Evolutionary conservation across 2,329 filamentous ascomycete genomes (phyloP).

Genomic region (Cladorrhinum sp.): DNA sequence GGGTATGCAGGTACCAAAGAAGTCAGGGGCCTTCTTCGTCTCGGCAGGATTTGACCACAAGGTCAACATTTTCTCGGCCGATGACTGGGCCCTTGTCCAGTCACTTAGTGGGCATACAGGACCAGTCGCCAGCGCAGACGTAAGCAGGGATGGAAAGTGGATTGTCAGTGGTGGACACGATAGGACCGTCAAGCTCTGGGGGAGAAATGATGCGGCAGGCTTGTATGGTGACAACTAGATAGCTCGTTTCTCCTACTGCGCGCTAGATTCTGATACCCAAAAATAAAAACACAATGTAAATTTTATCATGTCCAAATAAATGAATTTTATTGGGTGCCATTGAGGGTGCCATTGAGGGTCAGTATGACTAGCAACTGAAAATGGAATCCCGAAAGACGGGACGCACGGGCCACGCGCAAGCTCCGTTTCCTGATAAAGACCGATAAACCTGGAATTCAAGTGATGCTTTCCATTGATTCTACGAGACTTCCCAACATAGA

Average conservation of each 20-base stretch:
- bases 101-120: constrained; percentile 86
- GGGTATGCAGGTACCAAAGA: constrained; percentile 69
- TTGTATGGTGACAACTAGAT: constrained; percentile 23
- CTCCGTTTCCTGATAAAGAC: constrained; percentile 10
- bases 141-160: constrained; percentile 82
- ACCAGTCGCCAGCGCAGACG: constrained; percentile 86
- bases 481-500: background rate
- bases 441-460: constrained; percentile 13
- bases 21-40: constrained; percentile 87
- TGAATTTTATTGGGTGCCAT: background rate
- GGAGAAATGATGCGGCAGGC: constrained; percentile 62
- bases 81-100: constrained; percentile 91
- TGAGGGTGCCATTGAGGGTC: too few species aligned
- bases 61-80: constrained; percentile 92
- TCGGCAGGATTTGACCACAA: constrained; percentile 90
- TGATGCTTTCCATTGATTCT: background rate
- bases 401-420: constrained; percentile 12
- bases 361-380: too few species aligned
- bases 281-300: background rate
- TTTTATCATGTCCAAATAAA: background rate
- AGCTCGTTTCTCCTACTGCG: background rate
- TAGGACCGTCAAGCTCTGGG: constrained; percentile 94
- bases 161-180: constrained; percentile 94
- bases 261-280: background rate
- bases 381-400: background rate